These are phyloP conservation scores for Rhizophagus clarus DNA, from an alignment of 192 early-diverging fungal species.

Conservation along the genomic window DNA sequence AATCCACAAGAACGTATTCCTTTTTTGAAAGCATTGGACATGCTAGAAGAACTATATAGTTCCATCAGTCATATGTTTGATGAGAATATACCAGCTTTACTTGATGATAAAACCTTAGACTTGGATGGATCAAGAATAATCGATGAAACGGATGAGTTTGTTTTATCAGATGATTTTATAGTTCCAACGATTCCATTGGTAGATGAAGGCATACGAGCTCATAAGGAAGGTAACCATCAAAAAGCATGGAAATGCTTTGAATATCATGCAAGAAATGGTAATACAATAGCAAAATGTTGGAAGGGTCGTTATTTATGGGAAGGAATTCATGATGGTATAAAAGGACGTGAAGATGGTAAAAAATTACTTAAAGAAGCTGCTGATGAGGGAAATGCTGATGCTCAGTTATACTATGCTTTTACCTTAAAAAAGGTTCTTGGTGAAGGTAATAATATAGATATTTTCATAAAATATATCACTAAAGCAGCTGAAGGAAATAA, in stretches of 20 bases:
- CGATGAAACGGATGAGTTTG: no score
- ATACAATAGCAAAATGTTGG: not conserved
- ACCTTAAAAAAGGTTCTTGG: not conserved
- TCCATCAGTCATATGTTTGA: no score
- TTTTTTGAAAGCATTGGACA: no score
- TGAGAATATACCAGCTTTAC: no score
- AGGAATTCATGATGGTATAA: not conserved
- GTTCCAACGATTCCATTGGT: no score
- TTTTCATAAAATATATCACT: not conserved
- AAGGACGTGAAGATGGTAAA: not conserved
- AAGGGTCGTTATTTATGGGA: slow-evolving; percentile 2
- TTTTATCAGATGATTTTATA: no score
- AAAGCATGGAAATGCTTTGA: not conserved
- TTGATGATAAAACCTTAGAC: no score
- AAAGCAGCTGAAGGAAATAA: not conserved
- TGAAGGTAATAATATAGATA: not conserved
- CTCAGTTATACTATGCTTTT: not conserved
- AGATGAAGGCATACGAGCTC: no score
- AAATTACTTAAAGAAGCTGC: not conserved
- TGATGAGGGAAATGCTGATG: not conserved
- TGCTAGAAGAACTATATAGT: no score
- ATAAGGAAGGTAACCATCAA: no score
- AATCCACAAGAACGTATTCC: no score
- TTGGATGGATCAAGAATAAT: no score
- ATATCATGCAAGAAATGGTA: not conserved